Percentiles rank a stretch among this genome's conserved stretches.
These are phyloP conservation scores for Clavulina sp. DNA, from an alignment of 768 basidiomycete species.

Conservation along the genomic window DNA sequence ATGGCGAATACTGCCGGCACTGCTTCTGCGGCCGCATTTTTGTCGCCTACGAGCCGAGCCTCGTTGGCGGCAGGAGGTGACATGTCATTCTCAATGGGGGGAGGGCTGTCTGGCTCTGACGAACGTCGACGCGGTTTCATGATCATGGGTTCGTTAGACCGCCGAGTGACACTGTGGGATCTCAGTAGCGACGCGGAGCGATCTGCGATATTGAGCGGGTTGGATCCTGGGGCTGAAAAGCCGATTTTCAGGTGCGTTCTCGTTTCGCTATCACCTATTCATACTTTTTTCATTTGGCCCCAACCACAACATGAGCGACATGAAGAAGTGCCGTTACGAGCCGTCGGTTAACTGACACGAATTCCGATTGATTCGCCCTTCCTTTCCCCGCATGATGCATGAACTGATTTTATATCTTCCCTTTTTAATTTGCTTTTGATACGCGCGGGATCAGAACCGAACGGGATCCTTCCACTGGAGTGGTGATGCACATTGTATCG, in stretches of 20 bases:
- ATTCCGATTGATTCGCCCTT: too few relatives aligned
- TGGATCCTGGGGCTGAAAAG: constrained; percentile 55
- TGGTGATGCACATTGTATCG: constrained; percentile 9
- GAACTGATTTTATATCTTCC: neutral
- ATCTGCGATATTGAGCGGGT: constrained; percentile 63
- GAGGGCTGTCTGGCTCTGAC: too few relatives aligned
- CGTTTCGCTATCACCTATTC: constrained; percentile 10
- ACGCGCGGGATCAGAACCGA: constrained; percentile 5
- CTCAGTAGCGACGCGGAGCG: constrained; percentile 43
- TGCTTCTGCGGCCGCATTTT: too few relatives aligned
- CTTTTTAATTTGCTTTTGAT: neutral
- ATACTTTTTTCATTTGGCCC: neutral
- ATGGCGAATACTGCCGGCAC: constrained; percentile 6
- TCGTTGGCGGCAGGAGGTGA: too few relatives aligned
- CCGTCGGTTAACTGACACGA: too few relatives aligned
- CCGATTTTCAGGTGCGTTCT: constrained; percentile 52
- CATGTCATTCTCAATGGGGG: too few relatives aligned
- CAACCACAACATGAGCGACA: too few relatives aligned
- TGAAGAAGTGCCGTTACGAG: too few relatives aligned
- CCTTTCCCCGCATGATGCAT: too few relatives aligned
- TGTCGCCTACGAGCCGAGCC: too few relatives aligned
- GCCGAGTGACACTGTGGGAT: constrained; percentile 79
- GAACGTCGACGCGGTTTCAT: constrained; percentile 36
- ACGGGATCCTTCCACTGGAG: neutral
- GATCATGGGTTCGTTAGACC: constrained; percentile 80